Conservation (phyloP, 78 protist genomes). For the Tieghemostelium lacteum region DNA sequence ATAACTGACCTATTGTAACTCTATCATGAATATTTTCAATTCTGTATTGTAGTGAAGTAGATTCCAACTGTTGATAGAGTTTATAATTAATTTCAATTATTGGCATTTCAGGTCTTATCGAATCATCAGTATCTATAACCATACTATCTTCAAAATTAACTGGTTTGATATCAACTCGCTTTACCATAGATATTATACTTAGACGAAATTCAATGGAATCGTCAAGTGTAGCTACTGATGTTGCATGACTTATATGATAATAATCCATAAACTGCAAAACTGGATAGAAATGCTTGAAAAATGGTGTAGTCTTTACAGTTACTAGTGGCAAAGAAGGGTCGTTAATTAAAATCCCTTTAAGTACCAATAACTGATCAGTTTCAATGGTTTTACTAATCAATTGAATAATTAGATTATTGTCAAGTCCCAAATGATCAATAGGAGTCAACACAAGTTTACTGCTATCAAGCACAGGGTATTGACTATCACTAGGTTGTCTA, state of each 20-base stretch:
- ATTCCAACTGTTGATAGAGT: background rate
- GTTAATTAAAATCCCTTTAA: slow-evolving; percentile 3
- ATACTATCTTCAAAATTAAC: background rate
- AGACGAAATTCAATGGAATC: background rate
- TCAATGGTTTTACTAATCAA: background rate
- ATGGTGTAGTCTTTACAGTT: background rate
- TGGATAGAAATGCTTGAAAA: slow-evolving; percentile 11
- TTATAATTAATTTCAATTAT: slow-evolving; percentile 9
- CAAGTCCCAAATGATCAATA: too few relatives aligned
- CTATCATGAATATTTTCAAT: background rate
- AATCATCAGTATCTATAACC: background rate
- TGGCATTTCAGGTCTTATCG: slow-evolving; percentile 2
- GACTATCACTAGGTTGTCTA: background rate
- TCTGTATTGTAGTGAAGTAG: background rate
- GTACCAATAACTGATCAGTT: background rate
- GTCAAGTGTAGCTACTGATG: background rate
- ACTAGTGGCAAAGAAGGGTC: slow-evolving; percentile 1
- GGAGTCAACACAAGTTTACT: background rate
- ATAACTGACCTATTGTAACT: background rate
- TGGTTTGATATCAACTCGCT: background rate
- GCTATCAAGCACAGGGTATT: background rate
- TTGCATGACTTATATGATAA: slow-evolving; percentile 10
- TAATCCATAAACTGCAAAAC: background rate
- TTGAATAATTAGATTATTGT: slow-evolving; percentile 3
- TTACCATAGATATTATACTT: background rate